Evolutionary conservation across 2,329 filamentous ascomycete genomes (phyloP), one percentile per base, ranked within the genome.

Genomic region (Cladosporium sp.): DNA sequence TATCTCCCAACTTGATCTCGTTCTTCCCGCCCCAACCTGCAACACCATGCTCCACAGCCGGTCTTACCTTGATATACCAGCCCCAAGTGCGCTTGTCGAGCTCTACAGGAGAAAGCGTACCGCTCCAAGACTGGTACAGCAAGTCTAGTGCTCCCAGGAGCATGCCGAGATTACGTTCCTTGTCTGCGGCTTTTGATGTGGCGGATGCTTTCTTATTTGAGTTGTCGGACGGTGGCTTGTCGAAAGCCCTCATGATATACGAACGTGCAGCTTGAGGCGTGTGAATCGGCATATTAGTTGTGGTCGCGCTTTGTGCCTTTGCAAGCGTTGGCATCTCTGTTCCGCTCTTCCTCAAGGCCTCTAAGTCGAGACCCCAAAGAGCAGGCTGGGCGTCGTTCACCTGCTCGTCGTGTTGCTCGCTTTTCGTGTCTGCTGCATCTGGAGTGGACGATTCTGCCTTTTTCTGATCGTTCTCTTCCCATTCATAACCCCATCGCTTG

Each of bases 1-100:
- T 87, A 56, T 82, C 80, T 12, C 71, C 71, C 30, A 94, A 65
- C 57, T 75, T 82, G 22, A 95, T 72, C 48, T 74, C 71, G 1
- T 86, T 88, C 67, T 92, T 93, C 11, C 85, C 86, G 22, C 89
- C 89, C 89, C 89, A 95, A 1, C 90, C 89, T 16, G 82, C 79
- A 41, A 80, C 79, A 0, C 89, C 90, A 50, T 76, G 70, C 52
- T 86, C 82, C 2, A 95, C 85, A 16, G 88, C 83, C 1, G 89
- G 89, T 55, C 90, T 75, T 16, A 91, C 81, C 18, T 79, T 77
- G 1, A 85, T 74, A 67, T 95, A 95, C 89, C 89, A 95, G 9
- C 72, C 72, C 87, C 88, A 94, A 15, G 88, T 86, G 52, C 83
- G 78, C 54, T 77, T 76, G 63, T 95, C 87, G 46, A 95, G 71